Base-by-base conservation (phyloP, 2,329 filamentous ascomycete species). In the Nemania serpens region DNA sequence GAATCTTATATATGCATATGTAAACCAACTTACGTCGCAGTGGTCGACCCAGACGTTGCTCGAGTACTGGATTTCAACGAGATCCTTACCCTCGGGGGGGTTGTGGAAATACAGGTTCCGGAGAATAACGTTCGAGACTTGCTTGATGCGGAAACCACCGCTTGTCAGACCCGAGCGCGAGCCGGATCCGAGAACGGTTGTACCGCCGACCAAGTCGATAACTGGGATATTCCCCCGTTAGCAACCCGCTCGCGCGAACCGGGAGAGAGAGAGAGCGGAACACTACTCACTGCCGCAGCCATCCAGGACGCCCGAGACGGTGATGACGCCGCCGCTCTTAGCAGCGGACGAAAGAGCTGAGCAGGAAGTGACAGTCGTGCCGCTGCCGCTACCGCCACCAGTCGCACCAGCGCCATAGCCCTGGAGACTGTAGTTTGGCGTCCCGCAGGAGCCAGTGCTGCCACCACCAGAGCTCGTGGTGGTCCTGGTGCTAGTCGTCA, bases 61-160 rank as follows among this genome's bases (percentile, higher is more conserved):
- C n/a, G 62, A 62, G 42, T 58, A 62, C 56, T 65, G 59, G 25
- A 65, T 51, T 2, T 78, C 78, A 55, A 87, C 77, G 41, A 81
- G 78, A 70, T 87, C 84, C 39, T 81, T 81, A 34, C 77, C 74
- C 9, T 75, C 72, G 6, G 77, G 74, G 1, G 84, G 79, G 58
- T 83, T 80, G 62, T 76, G 70, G 62, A 84, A 79, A 64, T 81
- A 81, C 39, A 87, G 70, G 74, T 87, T 86, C 48, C 81, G 81
- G 50, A 87, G 70, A 58, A 87, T 85, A 50, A 86, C 83, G 64
- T 87, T 86, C 59, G 69, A 77, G 17, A 72, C 75, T 39, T 74
- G 70, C 70, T 80, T 80, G 66, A 85, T 73, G 56, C 76, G 78
- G 49, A 85, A 72, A 7, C 79, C 79, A 55, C 80, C 73, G 52